phyloP scores from a whole-genome alignment of 345 rosid genomes.

The Geranium rotundifolium region DNA sequence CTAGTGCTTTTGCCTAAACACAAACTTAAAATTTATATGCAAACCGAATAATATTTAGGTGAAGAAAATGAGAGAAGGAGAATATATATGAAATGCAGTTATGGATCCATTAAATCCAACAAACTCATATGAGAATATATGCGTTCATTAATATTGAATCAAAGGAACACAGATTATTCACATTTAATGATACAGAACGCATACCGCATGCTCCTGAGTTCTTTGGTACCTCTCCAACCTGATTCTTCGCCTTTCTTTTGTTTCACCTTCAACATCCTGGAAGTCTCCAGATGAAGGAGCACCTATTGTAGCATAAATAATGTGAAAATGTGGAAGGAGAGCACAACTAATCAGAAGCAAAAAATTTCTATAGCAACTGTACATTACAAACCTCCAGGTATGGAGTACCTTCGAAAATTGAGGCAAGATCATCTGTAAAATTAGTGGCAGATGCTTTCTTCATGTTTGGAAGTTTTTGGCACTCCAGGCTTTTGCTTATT shows the following conservation, averaged over 20 bases:
- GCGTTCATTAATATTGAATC: neutral
- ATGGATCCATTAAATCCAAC: neutral
- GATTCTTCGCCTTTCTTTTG: conserved; percentile 30
- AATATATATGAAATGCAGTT: neutral
- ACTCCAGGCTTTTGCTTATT: conserved; percentile 23
- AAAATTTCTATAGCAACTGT: neutral
- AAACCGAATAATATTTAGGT: neutral
- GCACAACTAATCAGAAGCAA: neutral
- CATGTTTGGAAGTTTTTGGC: conserved; percentile 23
- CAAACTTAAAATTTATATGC: neutral
- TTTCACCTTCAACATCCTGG: conserved; percentile 35
- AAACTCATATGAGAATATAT: neutral
- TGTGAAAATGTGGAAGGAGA: neutral
- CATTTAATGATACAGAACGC: conserved; percentile 3
- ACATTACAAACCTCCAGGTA: neutral
- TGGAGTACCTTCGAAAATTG: conserved; percentile 26
- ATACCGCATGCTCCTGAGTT: conserved; percentile 38
- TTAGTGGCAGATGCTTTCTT: conserved; percentile 26
- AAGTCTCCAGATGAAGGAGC: conserved; percentile 25
- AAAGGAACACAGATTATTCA: neutral
- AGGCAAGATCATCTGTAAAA: conserved; percentile 27
- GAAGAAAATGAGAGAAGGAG: neutral
- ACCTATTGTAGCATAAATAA: conserved; percentile 18
- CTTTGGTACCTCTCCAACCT: conserved; percentile 39
- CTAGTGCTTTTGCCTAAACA: conserved; percentile 37